Evolutionary conservation across 495 filamentous ascomycete genomes (phyloP).

Genomic region (Aspergillus kassunensis): DNA sequence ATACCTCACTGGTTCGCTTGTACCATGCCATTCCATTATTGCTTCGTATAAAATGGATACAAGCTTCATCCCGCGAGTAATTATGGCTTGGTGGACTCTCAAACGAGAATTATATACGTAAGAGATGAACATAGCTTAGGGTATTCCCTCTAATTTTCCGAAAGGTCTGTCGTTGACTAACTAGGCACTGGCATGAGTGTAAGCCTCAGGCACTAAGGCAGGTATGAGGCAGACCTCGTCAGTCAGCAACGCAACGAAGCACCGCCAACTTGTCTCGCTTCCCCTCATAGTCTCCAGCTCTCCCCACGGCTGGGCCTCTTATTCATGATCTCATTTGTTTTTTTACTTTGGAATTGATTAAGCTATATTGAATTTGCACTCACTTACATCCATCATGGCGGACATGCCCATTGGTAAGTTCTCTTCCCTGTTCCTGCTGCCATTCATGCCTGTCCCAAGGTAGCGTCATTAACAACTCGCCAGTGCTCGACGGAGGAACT

Average conservation of each 20-base stretch:
- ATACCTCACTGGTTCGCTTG: too few species aligned
- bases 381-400: constrained; percentile 49
- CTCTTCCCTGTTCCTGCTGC: constrained; percentile 9
- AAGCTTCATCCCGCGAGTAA: too few species aligned
- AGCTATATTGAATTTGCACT: not conserved
- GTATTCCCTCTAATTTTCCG: too few species aligned
- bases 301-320: constrained; percentile 11
- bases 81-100: too few species aligned
- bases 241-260: constrained; percentile 12
- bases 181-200: too few species aligned
- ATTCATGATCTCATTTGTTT: constrained; percentile 20
- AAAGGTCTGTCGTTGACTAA: too few species aligned
- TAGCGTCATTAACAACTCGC: constrained; percentile 22
- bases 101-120: not conserved
- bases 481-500: constrained; percentile 99
- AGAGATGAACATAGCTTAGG: too few species aligned
- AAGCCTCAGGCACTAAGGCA: constrained; percentile 18
- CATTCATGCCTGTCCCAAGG: constrained; percentile 11
- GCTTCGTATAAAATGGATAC: not conserved
- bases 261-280: constrained; percentile 13
- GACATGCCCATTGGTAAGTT: constrained; percentile 67
- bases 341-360: constrained; percentile 21
- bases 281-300: constrained; percentile 14
- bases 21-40: not conserved
- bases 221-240: not conserved